Evolutionary conservation across 768 basidiomycete species (phyloP), one percentile per base, ranked within the genome.

Genomic region (Xerocomellus amylosporus): DNA sequence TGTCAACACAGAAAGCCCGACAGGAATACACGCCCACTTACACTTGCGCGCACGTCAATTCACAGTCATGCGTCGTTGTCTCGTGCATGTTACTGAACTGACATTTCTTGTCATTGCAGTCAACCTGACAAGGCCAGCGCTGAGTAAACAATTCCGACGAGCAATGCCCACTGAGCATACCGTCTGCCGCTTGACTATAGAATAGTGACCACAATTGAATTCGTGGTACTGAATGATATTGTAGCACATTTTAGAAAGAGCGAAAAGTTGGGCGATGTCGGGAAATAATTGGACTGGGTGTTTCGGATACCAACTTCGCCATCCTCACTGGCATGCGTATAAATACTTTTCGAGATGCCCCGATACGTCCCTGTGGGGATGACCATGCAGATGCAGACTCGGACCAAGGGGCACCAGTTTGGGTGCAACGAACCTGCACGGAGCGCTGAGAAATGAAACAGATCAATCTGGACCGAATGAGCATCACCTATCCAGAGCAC

Each of bases 71-170:
- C 1, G 24, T 3, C 13, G 30, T 40, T 1, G 39, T 53, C 9
- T 50, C 63, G 54, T 81, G 80, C 33, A 34, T 59, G 9, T 45
- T 20, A 54, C 82, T 84, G 51, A 73, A 63, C 8, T 62, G 68
- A 51, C 83, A 83, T 8, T 59, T 56, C 26, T 55, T 49, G 2
- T 51, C 51, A 45, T 76, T 73, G 58, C 82, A 84, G 56, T 83
- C 83, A 15, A 84, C 68, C 82, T 84, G 49, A 12, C 44, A 44
- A 14, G 17, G 30, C 45, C 17, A 48, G 42, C 5, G 39, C 40
- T 51, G 40, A 22, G 24, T 40, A 31, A 6, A 17, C 28, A 19
- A n/a, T 19, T 30, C 20, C 24, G 26, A 38, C 33, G 39, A 30
- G 31, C 15, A 44, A 31, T 28, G 36, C 15, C 5, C 50, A 13